These are phyloP conservation scores for Leishmania braziliensis DNA, from an alignment of 208 protist species.

Conservation along the genomic window DNA sequence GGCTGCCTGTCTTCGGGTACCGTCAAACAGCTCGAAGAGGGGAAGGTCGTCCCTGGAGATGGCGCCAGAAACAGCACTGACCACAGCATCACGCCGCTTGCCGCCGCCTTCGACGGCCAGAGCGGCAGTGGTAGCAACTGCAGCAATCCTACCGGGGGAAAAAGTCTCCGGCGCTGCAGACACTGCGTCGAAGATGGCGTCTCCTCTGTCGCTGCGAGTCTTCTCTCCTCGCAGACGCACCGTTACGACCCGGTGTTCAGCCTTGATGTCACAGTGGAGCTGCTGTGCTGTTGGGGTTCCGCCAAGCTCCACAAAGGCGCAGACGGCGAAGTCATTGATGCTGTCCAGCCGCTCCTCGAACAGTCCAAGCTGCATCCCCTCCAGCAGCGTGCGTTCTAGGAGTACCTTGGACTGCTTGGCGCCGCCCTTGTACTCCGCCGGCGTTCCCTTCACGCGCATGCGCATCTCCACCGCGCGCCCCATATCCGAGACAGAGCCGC, in stretches of 20 bases:
- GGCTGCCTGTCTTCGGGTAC: not conserved
- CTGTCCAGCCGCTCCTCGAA: conserved; percentile 77
- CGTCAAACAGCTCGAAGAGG: conserved; percentile 9
- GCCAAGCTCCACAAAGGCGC: conserved; percentile 66
- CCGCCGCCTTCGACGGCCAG: not conserved
- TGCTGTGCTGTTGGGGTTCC: conserved; percentile 45
- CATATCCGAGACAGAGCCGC: conserved; percentile 64
- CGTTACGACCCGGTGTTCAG: conserved; percentile 29
- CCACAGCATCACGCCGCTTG: not conserved
- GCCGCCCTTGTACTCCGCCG: conserved; percentile 82
- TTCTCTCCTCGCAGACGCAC: conserved; percentile 53
- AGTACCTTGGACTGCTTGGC: conserved; percentile 46
- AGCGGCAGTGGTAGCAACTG: not conserved
- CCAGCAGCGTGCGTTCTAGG: conserved; percentile 73
- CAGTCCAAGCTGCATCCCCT: conserved; percentile 64
- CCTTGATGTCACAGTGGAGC: conserved; percentile 40
- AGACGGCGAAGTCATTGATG: conserved; percentile 72
- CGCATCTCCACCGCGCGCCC: conserved; percentile 74
- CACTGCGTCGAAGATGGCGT: not conserved
- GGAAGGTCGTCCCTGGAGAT: conserved; percentile 13
- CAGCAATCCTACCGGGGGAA: not conserved
- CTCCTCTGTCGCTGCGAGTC: not conserved
- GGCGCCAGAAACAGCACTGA: not conserved
- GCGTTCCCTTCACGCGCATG: conserved; percentile 76
- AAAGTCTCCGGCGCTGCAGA: not conserved